Conservation (phyloP, 2,329 filamentous ascomycete species). For the Aspergillus sclerotialis region DNA sequence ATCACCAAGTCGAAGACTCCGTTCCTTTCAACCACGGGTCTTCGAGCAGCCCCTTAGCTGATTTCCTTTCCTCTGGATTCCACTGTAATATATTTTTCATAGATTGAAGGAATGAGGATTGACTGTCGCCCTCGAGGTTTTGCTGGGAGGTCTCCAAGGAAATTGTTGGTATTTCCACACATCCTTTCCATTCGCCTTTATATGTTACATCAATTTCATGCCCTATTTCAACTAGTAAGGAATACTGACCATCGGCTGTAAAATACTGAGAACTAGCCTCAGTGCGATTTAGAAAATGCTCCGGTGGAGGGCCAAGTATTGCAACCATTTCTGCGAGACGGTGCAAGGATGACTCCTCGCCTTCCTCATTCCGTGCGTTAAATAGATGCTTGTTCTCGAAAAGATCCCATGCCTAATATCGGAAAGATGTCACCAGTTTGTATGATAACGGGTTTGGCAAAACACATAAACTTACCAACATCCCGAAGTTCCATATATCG, state of each 20-base stretch:
- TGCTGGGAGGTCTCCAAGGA: conserved; percentile 14
- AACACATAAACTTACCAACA: conserved; percentile 43
- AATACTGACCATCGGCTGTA: conserved; percentile 15
- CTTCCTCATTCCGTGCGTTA: conserved; percentile 15
- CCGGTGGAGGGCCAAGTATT: conserved; percentile 17
- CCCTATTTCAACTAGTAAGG: no score
- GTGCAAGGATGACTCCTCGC: conserved; percentile 17
- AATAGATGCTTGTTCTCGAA: conserved; percentile 43
- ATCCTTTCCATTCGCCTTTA: no score
- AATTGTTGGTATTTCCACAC: no score
- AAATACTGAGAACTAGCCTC: conserved; percentile 22
- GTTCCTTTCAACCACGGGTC: no score
- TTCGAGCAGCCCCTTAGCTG: no score
- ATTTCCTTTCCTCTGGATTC: no score
- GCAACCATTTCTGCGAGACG: conserved; percentile 21
- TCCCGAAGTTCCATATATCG: conserved; percentile 46
- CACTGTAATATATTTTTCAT: no score
- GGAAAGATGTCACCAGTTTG: conserved; percentile 6
- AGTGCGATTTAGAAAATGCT: conserved; percentile 18
- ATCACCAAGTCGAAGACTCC: no score
- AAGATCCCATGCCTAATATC: conserved; percentile 40
- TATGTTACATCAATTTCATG: no score
- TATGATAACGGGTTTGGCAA: no score
- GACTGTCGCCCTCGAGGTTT: conserved; percentile 14
- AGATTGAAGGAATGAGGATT: conserved; percentile 12